Evolutionary conservation across 2,329 filamentous ascomycete genomes (phyloP).

Genomic region (Botryosphaeria dothidea): DNA sequence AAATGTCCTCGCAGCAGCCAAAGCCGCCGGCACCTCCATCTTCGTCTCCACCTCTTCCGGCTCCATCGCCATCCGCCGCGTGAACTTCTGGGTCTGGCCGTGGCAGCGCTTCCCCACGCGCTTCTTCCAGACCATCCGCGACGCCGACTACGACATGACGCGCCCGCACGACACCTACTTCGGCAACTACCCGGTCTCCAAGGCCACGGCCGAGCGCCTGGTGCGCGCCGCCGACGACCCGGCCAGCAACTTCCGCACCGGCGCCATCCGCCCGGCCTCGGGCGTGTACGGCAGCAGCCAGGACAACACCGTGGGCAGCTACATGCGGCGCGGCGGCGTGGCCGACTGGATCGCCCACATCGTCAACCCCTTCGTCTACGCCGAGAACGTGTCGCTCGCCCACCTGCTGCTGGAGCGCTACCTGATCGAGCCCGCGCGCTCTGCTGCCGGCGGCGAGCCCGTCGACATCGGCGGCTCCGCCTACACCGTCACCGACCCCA

Average conservation of each 20-base stretch:
- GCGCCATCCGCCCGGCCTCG: conserved; percentile 56
- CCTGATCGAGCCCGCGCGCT: conserved; percentile 42
- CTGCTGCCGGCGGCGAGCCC: background rate
- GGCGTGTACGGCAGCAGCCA: conserved; percentile 54
- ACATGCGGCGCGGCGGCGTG: conserved; percentile 13
- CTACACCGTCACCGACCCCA: conserved; percentile 54
- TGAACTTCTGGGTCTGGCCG: conserved; percentile 46
- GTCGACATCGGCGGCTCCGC: conserved; percentile 45
- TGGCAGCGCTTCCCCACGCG: conserved; percentile 45
- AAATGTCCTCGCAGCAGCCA: conserved; percentile 52
- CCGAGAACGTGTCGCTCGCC: conserved; percentile 55
- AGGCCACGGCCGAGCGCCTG: conserved; percentile 54
- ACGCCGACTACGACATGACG: conserved; percentile 38
- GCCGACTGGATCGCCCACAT: conserved; percentile 47
- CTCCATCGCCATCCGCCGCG: conserved; percentile 46
- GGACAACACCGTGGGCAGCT: conserved; percentile 33
- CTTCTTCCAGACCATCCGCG: conserved; percentile 50
- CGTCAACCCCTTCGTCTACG: conserved; percentile 54
- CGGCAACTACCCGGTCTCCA: conserved; percentile 52
- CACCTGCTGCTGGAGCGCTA: conserved; percentile 57
- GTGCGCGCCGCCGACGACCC: conserved; percentile 47
- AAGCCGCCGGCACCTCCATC: conserved; percentile 48
- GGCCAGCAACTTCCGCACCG: conserved; percentile 49
- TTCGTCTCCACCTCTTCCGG: conserved; percentile 57
- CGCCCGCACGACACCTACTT: conserved; percentile 44